Base-by-base conservation (phyloP, 768 basidiomycete species). In the Kwoniella pini region DNA sequence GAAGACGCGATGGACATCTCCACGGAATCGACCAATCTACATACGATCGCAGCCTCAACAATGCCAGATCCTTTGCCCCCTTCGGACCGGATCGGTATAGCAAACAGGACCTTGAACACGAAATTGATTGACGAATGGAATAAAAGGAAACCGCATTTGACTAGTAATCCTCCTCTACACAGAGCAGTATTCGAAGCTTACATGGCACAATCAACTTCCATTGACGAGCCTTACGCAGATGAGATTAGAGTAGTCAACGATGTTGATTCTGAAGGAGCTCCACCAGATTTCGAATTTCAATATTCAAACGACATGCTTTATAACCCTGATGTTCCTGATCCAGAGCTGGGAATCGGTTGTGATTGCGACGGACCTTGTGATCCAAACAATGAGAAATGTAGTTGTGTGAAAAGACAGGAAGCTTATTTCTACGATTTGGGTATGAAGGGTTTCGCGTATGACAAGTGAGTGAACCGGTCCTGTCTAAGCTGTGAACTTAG, bases 251-350 rank as follows among this genome's bases (percentile, higher is more conserved):
- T 95, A 24, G 74, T 85, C 51, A 91, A 93, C 68, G 76, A 83
- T 0, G 80, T 90, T 22, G 89, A 90, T 62, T 73, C 81, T 9
- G 87, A 75, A 36, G 88, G 62, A 81, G 84, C 10, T 84, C 86
- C 21, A 9, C 91, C 92, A 0, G 84, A 84, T 24, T 91, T 88
- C 85, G 91, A 95, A 69, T 96, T 93, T 69, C 81, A 87, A 62
- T 95, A 95, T 74, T 86, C 88, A 11, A 93, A 95, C 75, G 79
- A 84, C 53, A 85, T 92, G 81, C 88, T 88, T 83, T 85, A 86
- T 60, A 85, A 84, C 1, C 82, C 85, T 12, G 85, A 81, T 4
- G 87, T 93, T 2, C 85, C 87, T 0, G 82, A 82, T 11, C 87
- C 90, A 0, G 85, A 88, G 63, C 69, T 83, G 19, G 77, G 91